A percentile compares a stretch with the other conserved stretches of the same genome.
Evolutionary conservation across 2,329 filamentous ascomycete species (phyloP).

Genomic region (Elsinoe arachidis): DNA sequence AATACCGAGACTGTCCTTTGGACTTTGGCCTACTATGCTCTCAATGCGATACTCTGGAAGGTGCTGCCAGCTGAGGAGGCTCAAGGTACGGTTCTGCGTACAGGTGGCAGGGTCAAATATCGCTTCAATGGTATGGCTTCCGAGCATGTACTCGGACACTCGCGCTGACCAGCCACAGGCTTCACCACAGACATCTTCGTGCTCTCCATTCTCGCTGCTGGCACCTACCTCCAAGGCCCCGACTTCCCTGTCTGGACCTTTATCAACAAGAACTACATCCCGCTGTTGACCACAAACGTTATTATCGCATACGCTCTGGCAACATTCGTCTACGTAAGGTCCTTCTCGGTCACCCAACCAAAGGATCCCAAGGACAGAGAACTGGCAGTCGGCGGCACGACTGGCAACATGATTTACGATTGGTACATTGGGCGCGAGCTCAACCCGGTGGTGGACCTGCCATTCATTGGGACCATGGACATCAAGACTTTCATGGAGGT

Average conservation of each 20-base stretch:
- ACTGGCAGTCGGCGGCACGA: conserved; percentile 71
- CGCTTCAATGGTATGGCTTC: conserved; percentile 51
- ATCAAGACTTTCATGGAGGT: conserved; percentile 87
- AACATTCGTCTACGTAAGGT: conserved; percentile 70
- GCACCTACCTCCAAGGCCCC: conserved; percentile 67
- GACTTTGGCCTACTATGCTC: conserved; percentile 66
- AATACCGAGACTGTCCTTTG: conserved; percentile 62
- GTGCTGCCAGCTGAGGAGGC: conserved; percentile 65
- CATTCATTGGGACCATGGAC: conserved; percentile 75
- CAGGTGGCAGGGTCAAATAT: conserved; percentile 70
- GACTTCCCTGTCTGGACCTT: conserved; percentile 86
- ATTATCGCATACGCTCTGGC: conserved; percentile 65
- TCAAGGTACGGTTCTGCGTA: conserved; percentile 61
- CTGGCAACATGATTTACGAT: conserved; percentile 82
- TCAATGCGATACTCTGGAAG: conserved; percentile 66
- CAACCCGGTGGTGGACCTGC: conserved; percentile 74
- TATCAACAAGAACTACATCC: conserved; percentile 82
- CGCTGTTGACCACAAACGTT: conserved; percentile 75
- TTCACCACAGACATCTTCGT: conserved; percentile 68
- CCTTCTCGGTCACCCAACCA: conserved; percentile 66
- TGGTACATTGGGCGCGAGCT: conserved; percentile 96
- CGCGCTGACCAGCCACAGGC: conserved; percentile 41
- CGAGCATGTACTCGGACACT: neutral
- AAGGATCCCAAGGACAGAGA: conserved; percentile 64
- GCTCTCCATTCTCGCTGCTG: conserved; percentile 60